A percentile compares a stretch with the other conserved stretches of the same genome.
Conservation (phyloP, 2,329 filamentous ascomycete species). For the Lizonia empirigonia region DNA sequence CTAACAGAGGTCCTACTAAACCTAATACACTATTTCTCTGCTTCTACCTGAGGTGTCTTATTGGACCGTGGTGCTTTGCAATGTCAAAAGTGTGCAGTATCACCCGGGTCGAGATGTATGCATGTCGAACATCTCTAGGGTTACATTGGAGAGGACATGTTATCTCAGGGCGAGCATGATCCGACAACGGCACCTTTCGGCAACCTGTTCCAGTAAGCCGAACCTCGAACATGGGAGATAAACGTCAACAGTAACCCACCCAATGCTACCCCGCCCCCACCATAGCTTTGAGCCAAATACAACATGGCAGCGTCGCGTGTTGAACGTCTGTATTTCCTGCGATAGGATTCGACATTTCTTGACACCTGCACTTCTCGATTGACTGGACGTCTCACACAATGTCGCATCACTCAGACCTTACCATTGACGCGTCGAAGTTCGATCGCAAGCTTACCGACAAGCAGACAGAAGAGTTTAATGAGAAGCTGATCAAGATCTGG, state of each 20-base stretch:
- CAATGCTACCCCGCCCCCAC: conserved; percentile 28
- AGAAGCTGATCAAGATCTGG: conserved; percentile 51
- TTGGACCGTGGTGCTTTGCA: no score
- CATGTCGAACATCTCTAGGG: background rate
- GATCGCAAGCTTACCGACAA: conserved; percentile 48
- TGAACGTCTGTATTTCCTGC: no score
- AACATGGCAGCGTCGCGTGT: conserved; percentile 5
- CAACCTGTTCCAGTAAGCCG: conserved; percentile 24
- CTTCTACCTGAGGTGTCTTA: no score
- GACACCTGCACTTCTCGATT: background rate
- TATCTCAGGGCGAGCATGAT: conserved; percentile 10
- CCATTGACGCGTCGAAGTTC: conserved; percentile 53
- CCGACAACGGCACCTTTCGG: conserved; percentile 12
- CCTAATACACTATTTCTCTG: conserved; percentile 16
- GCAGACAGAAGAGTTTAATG: conserved; percentile 54
- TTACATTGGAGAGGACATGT: conserved; percentile 1
- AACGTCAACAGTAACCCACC: conserved; percentile 4
- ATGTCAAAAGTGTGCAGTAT: no score
- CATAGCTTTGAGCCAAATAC: background rate
- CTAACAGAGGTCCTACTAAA: conserved; percentile 18
- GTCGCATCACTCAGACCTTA: conserved; percentile 49
- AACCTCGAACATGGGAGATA: conserved; percentile 1
- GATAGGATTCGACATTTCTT: background rate
- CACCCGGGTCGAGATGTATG: no score
- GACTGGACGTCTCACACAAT: conserved; percentile 17